Evolutionary conservation across 768 basidiomycete species (phyloP).

Genomic region (Amanita subjunquillea): DNA sequence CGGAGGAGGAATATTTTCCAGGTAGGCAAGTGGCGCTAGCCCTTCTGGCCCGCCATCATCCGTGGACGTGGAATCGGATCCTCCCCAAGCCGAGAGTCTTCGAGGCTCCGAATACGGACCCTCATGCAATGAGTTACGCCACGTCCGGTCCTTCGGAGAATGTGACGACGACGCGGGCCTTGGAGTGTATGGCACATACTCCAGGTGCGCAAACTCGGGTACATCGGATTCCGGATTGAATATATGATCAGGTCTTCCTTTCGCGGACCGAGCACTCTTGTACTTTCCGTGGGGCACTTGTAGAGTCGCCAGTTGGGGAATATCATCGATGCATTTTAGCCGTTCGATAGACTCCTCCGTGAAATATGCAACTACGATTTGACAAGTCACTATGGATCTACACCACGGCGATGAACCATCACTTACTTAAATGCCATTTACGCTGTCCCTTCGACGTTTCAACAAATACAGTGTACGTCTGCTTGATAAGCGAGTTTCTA

Average conservation of each 20-base stretch:
- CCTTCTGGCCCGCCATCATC: conserved; percentile 16
- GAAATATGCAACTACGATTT: conserved; percentile 60
- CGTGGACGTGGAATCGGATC: background rate
- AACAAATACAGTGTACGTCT: conserved; percentile 74
- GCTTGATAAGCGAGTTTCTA: conserved; percentile 52
- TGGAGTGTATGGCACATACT: conserved; percentile 36
- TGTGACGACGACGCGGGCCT: conserved; percentile 12
- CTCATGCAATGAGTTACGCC: conserved; percentile 3
- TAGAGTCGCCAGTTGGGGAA: conserved; percentile 38
- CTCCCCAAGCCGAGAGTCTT: background rate
- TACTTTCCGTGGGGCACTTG: conserved; percentile 58
- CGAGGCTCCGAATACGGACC: background rate
- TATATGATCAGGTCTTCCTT: conserved; percentile 42
- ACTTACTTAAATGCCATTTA: conserved; percentile 76
- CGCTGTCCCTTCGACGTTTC: conserved; percentile 55
- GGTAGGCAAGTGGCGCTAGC: conserved; percentile 62
- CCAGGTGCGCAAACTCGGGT: conserved; percentile 27
- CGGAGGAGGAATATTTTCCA: conserved; percentile 51
- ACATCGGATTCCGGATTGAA: conserved; percentile 32
- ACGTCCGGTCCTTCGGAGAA: conserved; percentile 6
- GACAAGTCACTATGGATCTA: background rate
- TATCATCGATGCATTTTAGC: conserved; percentile 54
- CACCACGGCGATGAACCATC: background rate
- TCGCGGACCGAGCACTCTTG: conserved; percentile 60
- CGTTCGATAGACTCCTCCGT: conserved; percentile 58